Percentiles rank a stretch among this genome's conserved stretches.
Evolutionary conservation across 2,329 filamentous ascomycete genomes (phyloP).

Genomic region (Ceratocystis albifundus): DNA sequence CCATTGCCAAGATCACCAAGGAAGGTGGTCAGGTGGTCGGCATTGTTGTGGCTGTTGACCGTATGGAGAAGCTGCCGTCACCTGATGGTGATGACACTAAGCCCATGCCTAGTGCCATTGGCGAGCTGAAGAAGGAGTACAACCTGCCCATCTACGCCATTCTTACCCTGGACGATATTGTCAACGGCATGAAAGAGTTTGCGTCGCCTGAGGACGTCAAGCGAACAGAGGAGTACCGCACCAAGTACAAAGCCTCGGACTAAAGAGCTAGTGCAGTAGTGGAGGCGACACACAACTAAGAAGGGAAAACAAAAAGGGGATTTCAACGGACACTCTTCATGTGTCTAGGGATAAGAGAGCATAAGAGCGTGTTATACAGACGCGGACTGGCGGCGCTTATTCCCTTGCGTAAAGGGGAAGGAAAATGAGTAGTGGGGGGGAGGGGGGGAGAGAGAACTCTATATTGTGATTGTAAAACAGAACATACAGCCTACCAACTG

Average conservation of each 20-base stretch:
- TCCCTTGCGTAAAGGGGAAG: too few relatives aligned
- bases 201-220: slow-evolving; percentile 52
- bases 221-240: slow-evolving; percentile 62
- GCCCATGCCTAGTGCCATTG: slow-evolving; percentile 68
- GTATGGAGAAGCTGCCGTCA: slow-evolving; percentile 67
- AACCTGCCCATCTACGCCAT: slow-evolving; percentile 75
- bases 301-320: too few relatives aligned
- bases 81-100: slow-evolving; percentile 54
- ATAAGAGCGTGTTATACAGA: too few relatives aligned
- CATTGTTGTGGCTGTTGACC: slow-evolving; percentile 78
- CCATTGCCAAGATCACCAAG: slow-evolving; percentile 74
- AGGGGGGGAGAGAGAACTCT: too few relatives aligned
- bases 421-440: too few relatives aligned
- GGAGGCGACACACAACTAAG: too few relatives aligned
- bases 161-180: slow-evolving; percentile 72
- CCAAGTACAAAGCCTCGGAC: slow-evolving; percentile 40
- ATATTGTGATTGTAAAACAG: too few relatives aligned
- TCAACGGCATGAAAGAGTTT: slow-evolving; percentile 52
- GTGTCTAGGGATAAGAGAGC: too few relatives aligned
- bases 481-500: too few relatives aligned
- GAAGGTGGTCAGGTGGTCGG: slow-evolving; percentile 78
- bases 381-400: too few relatives aligned
- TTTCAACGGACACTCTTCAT: too few relatives aligned
- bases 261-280: not conserved
- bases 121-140: slow-evolving; percentile 71